Percentiles rank a stretch among this genome's conserved stretches.
Conservation (phyloP, 1,139 yeast genomes). For the Yamadazyma jaroonii region DNA sequence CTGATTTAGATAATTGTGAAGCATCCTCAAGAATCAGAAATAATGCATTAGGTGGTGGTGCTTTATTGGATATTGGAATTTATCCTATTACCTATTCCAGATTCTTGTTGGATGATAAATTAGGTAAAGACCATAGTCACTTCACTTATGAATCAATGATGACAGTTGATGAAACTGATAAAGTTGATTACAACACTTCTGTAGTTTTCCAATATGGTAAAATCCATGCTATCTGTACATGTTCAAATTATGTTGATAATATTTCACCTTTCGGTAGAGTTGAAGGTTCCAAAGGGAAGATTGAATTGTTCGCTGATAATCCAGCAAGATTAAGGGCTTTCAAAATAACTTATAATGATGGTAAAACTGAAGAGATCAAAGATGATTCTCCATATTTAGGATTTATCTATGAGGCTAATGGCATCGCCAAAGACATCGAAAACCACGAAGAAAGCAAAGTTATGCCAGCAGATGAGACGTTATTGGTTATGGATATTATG, state of each 20-base stretch:
- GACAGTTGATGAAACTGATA: conserved; percentile 28
- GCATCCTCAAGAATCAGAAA: conserved; percentile 32
- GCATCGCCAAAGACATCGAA: conserved; percentile 40
- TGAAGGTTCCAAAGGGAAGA: conserved; percentile 39
- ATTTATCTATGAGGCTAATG: conserved; percentile 53
- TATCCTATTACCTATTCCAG: conserved; percentile 53
- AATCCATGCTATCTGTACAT: conserved; percentile 34
- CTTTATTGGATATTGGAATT: conserved; percentile 57
- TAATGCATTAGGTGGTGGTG: conserved; percentile 55
- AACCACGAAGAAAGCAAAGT: conserved; percentile 33
- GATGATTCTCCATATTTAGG: conserved; percentile 37
- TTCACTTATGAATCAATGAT: conserved; percentile 31
- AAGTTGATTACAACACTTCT: conserved; percentile 36
- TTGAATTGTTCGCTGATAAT: conserved; percentile 33
- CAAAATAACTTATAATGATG: conserved; percentile 23
- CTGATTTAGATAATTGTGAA: conserved; percentile 7
- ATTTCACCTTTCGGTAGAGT: conserved; percentile 31
- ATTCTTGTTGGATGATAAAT: conserved; percentile 34
- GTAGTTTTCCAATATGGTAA: conserved; percentile 30
- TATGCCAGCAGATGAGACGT: conserved; percentile 44
- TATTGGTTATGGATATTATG: conserved; percentile 42
- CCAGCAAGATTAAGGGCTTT: conserved; percentile 33
- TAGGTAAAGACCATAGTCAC: conserved; percentile 24
- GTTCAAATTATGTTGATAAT: conserved; percentile 28
- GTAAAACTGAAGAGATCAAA: conserved; percentile 19